Evolutionary conservation across 2,329 filamentous ascomycete species (phyloP), one percentile per base, ranked within the genome.

Genomic region (Lasiodiplodia citricola): DNA sequence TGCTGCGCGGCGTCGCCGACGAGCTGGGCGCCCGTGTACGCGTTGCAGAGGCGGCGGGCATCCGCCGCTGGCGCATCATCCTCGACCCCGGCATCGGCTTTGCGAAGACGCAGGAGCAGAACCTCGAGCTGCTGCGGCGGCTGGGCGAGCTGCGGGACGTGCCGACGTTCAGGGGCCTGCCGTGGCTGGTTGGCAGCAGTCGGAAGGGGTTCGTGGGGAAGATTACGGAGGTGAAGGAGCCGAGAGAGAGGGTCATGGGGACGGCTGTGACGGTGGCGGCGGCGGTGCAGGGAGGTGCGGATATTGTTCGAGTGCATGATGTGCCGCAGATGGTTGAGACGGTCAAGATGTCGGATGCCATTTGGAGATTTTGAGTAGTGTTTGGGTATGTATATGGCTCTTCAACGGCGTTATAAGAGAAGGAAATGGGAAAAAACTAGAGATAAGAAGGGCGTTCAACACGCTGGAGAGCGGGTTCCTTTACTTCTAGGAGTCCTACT

Each of bases 81-180:
- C 88, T 98, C 1, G 96, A 99, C 77, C 96, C 96, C 0, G 96
- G 96, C 0, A 87, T 99, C 38, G 96, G 96, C 0, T 99, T 99
- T 77, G 94, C 96, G 68, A 99, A 99, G 83, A 90, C 88, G 0
- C 84, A 86, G 66, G 84, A 86, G 51, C 93, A 97, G 78, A 97
- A 97, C 79, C 82, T 97, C 2, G 89, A 93, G 73, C 82, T 99
- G 2, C 82, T 99, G 41, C 85, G 92, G 10, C 81, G 87, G 1
- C 80, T 96, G 38, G 84, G 85, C 10, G 87, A 89, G 72, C 81
- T 97, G 44, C 71, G 77, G 18, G 67, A 65, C 11, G 76, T 71
- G 63, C 75, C 75, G 16, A 89, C 88, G 0, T 79, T 96, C 28
- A 81, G 85, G 67, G 90, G 88, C 0, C 82, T 97, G 21, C 94